These are phyloP conservation scores for Colletotrichum sublineola DNA, from an alignment of 2,329 filamentous ascomycete species.

Conservation along the genomic window DNA sequence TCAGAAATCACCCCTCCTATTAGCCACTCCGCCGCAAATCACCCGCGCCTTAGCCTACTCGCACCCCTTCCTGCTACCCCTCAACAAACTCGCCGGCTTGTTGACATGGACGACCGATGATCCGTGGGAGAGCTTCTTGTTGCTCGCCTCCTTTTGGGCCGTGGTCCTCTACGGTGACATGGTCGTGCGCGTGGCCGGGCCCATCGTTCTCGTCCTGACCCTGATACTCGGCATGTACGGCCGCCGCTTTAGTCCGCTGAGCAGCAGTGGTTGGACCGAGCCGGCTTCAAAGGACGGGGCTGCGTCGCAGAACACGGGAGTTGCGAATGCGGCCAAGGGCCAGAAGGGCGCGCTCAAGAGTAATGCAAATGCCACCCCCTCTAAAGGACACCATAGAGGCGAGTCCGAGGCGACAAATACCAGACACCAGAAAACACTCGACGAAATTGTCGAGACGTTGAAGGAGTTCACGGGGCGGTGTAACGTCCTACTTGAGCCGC, in stretches of 20 bases:
- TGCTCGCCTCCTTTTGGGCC: slow-evolving; percentile 89
- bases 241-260: slow-evolving; percentile 88
- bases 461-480: slow-evolving; percentile 92
- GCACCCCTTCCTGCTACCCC: slow-evolving; percentile 90
- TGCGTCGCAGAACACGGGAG: slow-evolving; percentile 35
- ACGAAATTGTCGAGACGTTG: slow-evolving; percentile 96
- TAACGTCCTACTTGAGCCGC: slow-evolving; percentile 90
- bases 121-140: slow-evolving; percentile 95
- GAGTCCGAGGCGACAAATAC: slow-evolving; percentile 73
- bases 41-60: slow-evolving; percentile 95
- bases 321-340: slow-evolving; percentile 20
- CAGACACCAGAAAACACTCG: slow-evolving; percentile 91
- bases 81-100: slow-evolving; percentile 87
- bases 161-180: slow-evolving; percentile 87
- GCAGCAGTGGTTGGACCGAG: slow-evolving; percentile 81
- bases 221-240: slow-evolving; percentile 95
- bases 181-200: slow-evolving; percentile 84
- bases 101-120: slow-evolving; percentile 95
- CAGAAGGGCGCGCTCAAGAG: slow-evolving; percentile 41
- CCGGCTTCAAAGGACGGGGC: slow-evolving; percentile 52
- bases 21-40: slow-evolving; percentile 94
- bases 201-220: slow-evolving; percentile 81
- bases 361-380: slow-evolving; percentile 45
- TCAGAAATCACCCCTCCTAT: slow-evolving; percentile 92
- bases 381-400: slow-evolving; percentile 57